Percentiles rank a stretch among this genome's conserved stretches.
phyloP scores from a whole-genome alignment of 805 yeast species.

The Kuraishia hungarica region DNA sequence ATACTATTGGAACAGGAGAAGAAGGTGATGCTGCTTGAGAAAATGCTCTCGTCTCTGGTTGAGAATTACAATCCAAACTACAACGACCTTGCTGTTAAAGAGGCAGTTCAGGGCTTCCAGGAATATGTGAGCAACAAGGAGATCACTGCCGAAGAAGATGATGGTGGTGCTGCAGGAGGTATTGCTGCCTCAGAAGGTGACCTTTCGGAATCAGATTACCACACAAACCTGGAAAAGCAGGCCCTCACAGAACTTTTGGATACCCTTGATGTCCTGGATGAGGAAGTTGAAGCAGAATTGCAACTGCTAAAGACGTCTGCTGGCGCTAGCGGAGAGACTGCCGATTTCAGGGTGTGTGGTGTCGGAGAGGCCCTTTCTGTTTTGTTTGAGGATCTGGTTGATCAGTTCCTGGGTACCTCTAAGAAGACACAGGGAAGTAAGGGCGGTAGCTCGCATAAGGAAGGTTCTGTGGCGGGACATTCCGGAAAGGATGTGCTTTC shows the following conservation, averaged over 20 bases:
- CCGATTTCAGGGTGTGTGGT: not conserved
- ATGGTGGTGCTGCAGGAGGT: not conserved
- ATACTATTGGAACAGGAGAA: constrained; percentile 12
- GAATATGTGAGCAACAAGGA: constrained; percentile 35
- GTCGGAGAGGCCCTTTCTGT: not conserved
- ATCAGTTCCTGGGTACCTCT: constrained; percentile 1
- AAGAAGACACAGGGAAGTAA: not conserved
- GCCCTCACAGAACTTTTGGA: not conserved
- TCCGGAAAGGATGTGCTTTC: not conserved
- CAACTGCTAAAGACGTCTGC: not conserved
- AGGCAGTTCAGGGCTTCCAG: constrained; percentile 48
- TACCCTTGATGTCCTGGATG: not conserved
- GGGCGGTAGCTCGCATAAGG: not conserved
- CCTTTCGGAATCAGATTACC: not conserved
- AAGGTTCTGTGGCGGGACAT: not conserved
- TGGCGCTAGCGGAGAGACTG: not conserved
- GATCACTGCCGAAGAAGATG: not conserved
- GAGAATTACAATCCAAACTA: constrained; percentile 71
- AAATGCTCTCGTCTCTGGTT: constrained; percentile 38
- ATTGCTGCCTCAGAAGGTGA: not conserved
- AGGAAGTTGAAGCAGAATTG: not conserved
- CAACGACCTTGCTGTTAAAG: constrained; percentile 82
- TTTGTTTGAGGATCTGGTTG: not conserved
- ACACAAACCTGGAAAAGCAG: not conserved
- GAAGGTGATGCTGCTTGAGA: constrained; percentile 26